Conservation (phyloP, 805 yeast species). For the Yarrowia hollandica region DNA sequence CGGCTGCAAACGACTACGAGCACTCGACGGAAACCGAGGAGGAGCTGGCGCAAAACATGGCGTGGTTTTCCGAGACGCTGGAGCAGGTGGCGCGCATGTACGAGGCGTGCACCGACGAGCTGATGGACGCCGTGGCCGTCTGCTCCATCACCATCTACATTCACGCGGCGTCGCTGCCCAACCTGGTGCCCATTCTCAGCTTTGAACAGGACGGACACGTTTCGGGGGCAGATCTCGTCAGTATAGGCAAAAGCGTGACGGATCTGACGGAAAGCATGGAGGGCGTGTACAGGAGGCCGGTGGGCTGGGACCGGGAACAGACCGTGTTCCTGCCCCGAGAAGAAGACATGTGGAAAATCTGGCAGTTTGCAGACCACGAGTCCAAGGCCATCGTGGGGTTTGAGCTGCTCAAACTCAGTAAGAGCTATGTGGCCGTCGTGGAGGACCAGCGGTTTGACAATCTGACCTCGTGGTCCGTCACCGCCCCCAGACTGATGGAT, state of each 20-base stretch:
- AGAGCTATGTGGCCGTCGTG: background rate
- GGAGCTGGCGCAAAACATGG: background rate
- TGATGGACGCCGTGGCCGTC: background rate
- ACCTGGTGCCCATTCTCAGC: background rate
- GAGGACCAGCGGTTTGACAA: background rate
- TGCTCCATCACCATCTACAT: background rate
- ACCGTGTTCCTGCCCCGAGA: background rate
- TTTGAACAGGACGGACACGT: background rate
- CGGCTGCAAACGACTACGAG: no score
- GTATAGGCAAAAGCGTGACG: background rate
- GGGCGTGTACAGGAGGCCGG: background rate
- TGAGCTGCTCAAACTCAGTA: background rate
- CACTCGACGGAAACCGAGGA: background rate
- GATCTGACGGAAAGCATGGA: background rate
- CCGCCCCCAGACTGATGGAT: background rate
- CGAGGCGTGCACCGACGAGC: background rate
- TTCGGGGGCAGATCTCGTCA: constrained; percentile 1
- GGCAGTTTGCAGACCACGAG: background rate
- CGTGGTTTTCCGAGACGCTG: background rate
- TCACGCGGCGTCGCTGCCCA: background rate
- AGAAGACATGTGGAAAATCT: constrained; percentile 17
- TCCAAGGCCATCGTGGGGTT: background rate
- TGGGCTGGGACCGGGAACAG: background rate
- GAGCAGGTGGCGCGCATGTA: constrained; percentile 4
- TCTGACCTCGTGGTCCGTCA: background rate